Conservation (phyloP, 2,329 filamentous ascomycete genomes). For the Nemania sp. region DNA sequence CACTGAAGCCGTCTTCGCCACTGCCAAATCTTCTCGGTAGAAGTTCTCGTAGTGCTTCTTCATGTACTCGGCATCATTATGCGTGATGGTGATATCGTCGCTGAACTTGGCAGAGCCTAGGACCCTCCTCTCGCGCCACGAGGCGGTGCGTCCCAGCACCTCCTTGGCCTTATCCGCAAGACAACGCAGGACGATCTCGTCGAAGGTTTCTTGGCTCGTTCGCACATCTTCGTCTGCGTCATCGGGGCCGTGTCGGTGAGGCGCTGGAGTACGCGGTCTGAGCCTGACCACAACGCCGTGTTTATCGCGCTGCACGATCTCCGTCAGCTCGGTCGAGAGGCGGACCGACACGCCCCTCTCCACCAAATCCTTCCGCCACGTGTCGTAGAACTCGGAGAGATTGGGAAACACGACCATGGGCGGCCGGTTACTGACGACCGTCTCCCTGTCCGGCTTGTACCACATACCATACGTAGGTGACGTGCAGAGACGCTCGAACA, state of each 20-base stretch:
- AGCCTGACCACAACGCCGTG: conserved; percentile 54
- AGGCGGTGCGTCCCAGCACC: conserved; percentile 61
- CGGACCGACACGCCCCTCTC: conserved; percentile 56
- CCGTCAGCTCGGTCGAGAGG: conserved; percentile 57
- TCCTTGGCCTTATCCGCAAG: conserved; percentile 67
- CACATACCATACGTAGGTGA: conserved; percentile 62
- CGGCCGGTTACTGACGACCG: conserved; percentile 51
- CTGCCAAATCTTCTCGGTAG: conserved; percentile 53
- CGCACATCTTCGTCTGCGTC: conserved; percentile 39
- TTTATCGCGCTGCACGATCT: conserved; percentile 53
- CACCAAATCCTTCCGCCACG: conserved; percentile 55
- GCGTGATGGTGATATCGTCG: conserved; percentile 73
- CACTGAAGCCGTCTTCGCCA: conserved; percentile 30
- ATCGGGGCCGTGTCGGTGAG: conserved; percentile 41
- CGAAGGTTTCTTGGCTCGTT: conserved; percentile 61
- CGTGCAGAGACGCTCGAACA: conserved; percentile 43
- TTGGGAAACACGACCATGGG: conserved; percentile 64
- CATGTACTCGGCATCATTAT: conserved; percentile 68
- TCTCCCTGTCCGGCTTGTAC: conserved; percentile 49
- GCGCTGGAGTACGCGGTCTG: conserved; percentile 44
- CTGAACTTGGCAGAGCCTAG: conserved; percentile 72
- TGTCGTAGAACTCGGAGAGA: conserved; percentile 58
- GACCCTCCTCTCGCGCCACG: conserved; percentile 66
- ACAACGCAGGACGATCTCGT: conserved; percentile 69
- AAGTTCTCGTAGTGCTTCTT: conserved; percentile 69